These are phyloP conservation scores for Tetragonia tetragonoides DNA, from an alignment of 148 eudicot genomes.

Conservation along the genomic window DNA sequence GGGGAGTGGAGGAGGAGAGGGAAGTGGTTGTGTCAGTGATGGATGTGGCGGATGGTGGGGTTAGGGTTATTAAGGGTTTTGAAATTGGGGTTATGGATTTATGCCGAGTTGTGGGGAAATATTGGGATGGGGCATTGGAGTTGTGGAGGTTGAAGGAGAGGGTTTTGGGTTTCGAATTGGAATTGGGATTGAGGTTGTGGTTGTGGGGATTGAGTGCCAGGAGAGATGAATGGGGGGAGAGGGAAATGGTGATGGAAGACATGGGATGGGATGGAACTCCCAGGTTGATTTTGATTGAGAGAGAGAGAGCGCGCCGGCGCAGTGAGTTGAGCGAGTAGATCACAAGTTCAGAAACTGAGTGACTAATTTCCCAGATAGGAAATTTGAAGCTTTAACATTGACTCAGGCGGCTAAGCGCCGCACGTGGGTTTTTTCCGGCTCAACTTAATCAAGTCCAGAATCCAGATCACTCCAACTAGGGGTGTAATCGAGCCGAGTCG, in stretches of 20 bases:
- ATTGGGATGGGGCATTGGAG: constrained; percentile 1
- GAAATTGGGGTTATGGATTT: background rate
- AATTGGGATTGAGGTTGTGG: constrained; percentile 3
- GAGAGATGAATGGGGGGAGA: background rate
- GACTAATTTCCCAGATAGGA: too few species aligned
- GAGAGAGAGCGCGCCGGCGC: too few species aligned
- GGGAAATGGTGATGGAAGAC: background rate
- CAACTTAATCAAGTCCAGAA: too few species aligned
- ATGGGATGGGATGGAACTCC: too few species aligned
- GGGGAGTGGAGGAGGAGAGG: background rate
- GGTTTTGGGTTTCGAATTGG: background rate
- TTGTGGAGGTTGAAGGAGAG: constrained; percentile 9
- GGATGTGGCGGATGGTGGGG: constrained; percentile 4
- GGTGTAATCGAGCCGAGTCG: too few species aligned
- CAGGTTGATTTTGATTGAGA: too few species aligned
- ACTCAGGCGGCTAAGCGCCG: too few species aligned
- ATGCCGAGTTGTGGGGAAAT: background rate
- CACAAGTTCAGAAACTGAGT: too few species aligned
- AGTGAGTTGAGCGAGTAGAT: too few species aligned
- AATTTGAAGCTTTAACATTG: too few species aligned
- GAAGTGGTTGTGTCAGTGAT: constrained; percentile 10
- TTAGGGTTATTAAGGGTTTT: background rate
- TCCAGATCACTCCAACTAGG: too few species aligned
- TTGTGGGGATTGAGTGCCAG: background rate
- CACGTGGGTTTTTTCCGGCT: too few species aligned